phyloP scores from a whole-genome alignment of 805 yeast species.

The Zygoascus ofunaensis region DNA sequence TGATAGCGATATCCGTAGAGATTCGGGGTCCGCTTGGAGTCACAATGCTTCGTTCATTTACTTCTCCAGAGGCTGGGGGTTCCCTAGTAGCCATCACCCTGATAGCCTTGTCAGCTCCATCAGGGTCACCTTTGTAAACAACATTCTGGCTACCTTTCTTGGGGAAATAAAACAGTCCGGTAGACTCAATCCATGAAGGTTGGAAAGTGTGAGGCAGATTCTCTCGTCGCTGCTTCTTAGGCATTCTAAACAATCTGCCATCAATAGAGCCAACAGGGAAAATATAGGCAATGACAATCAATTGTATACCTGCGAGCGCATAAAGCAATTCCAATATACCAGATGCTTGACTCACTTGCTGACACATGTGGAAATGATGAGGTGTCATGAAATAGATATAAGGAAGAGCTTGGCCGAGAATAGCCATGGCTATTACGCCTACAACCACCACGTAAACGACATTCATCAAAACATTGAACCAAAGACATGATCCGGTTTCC shows the following conservation, averaged over 20 bases:
- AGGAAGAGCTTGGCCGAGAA: constrained; percentile 54
- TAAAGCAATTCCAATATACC: constrained; percentile 41
- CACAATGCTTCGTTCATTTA: constrained; percentile 33
- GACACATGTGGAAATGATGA: constrained; percentile 40
- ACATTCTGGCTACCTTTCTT: constrained; percentile 37
- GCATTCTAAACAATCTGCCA: constrained; percentile 23
- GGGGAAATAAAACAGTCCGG: constrained; percentile 50
- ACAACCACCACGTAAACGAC: constrained; percentile 44
- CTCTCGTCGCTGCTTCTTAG: constrained; percentile 6
- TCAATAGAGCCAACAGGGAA: constrained; percentile 48
- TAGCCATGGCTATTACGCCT: constrained; percentile 57
- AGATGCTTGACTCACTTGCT: constrained; percentile 46
- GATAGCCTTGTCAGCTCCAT: constrained; percentile 32
- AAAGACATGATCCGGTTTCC: constrained; percentile 44
- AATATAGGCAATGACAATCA: constrained; percentile 44
- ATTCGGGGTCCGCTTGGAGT: constrained; percentile 26
- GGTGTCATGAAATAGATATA: constrained; percentile 46
- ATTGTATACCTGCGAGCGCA: constrained; percentile 42
- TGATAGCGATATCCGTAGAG: constrained; percentile 35
- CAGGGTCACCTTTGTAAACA: constrained; percentile 37
- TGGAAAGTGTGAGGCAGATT: constrained; percentile 34
- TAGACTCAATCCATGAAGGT: constrained; percentile 73
- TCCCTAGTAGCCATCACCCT: constrained; percentile 54
- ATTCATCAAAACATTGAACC: constrained; percentile 45
- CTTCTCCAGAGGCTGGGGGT: constrained; percentile 34